phyloP scores from a whole-genome alignment of 768 basidiomycete genomes.

The Termitomyces sp. region DNA sequence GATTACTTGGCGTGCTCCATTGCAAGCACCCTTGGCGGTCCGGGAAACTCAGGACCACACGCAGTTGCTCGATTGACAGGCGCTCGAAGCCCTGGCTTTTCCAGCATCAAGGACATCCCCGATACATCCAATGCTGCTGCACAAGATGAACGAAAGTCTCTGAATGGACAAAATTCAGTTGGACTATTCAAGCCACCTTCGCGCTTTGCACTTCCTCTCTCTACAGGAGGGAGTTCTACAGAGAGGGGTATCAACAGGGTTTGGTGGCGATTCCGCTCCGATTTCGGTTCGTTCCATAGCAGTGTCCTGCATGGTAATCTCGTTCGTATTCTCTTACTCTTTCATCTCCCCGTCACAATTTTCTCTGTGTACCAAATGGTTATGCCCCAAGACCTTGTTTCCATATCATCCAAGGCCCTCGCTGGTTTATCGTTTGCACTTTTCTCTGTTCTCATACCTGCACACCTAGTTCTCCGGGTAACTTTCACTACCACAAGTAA shows the following conservation, averaged over 20 bases:
- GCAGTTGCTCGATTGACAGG: constrained; percentile 20
- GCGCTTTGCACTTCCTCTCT: constrained; percentile 19
- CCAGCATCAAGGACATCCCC: constrained; percentile 45
- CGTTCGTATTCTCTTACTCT: constrained; percentile 82
- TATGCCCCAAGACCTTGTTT: constrained; percentile 41
- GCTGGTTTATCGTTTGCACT: constrained; percentile 77
- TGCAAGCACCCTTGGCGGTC: constrained; percentile 14
- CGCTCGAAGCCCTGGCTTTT: constrained; percentile 31
- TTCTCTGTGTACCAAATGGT: constrained; percentile 89
- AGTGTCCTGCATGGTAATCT: constrained; percentile 86
- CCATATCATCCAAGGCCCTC: constrained; percentile 62
- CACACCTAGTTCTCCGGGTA: constrained; percentile 71
- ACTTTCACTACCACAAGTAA: constrained; percentile 79
- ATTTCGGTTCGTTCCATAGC: constrained; percentile 74
- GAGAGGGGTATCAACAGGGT: constrained; percentile 32
- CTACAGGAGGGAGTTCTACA: constrained; percentile 16
- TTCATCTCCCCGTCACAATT: constrained; percentile 91
- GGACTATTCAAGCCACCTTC: constrained; percentile 19
- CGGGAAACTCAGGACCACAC: constrained; percentile 10
- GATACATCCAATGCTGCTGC: constrained; percentile 20
- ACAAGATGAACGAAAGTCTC: constrained; percentile 45
- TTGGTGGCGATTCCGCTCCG: constrained; percentile 53
- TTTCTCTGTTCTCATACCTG: constrained; percentile 75
- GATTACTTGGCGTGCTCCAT: constrained; percentile 49
- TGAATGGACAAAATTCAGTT: constrained; percentile 30